Percentiles rank a stretch among this genome's conserved stretches.
phyloP scores from a whole-genome alignment of 148 eudicot genomes.

The Nyssa sinensis region DNA sequence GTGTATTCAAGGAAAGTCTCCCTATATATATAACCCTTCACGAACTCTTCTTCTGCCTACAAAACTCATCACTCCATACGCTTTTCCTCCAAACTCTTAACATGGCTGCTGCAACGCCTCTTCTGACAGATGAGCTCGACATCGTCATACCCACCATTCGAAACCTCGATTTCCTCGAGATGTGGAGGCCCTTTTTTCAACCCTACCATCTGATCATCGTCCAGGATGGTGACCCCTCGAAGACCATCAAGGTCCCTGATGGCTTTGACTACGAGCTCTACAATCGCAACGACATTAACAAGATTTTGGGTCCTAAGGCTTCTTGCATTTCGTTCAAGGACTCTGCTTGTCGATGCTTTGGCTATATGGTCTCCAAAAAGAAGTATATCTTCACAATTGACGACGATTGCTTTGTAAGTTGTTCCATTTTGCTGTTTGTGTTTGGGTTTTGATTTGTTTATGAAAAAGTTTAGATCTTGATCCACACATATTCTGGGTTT shows the following conservation, averaged over 20 bases:
- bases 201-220: slow-evolving; percentile 60
- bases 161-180: slow-evolving; percentile 64
- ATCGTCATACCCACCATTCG: slow-evolving; percentile 69
- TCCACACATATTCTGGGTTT: too few species aligned
- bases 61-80: not conserved
- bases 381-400: slow-evolving; percentile 69
- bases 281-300: slow-evolving; percentile 53
- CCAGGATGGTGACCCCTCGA: slow-evolving; percentile 67
- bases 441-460: slow-evolving; percentile 7
- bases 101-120: slow-evolving; percentile 29
- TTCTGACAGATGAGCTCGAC: slow-evolving; percentile 55
- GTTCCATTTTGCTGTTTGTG: not conserved
- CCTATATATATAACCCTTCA: not conserved
- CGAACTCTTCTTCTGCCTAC: not conserved
- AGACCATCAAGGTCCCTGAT: slow-evolving; percentile 43
- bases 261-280: slow-evolving; percentile 68
- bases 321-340: slow-evolving; percentile 68
- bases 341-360: slow-evolving; percentile 66
- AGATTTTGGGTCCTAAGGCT: slow-evolving; percentile 58
- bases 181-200: slow-evolving; percentile 62
- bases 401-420: slow-evolving; percentile 71
- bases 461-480: not conserved
- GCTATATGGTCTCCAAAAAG: slow-evolving; percentile 67
- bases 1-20: not conserved
- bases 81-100: not conserved